These are phyloP conservation scores for Trypethelium eluteriae DNA, from an alignment of 495 filamentous ascomycete genomes.

Conservation along the genomic window DNA sequence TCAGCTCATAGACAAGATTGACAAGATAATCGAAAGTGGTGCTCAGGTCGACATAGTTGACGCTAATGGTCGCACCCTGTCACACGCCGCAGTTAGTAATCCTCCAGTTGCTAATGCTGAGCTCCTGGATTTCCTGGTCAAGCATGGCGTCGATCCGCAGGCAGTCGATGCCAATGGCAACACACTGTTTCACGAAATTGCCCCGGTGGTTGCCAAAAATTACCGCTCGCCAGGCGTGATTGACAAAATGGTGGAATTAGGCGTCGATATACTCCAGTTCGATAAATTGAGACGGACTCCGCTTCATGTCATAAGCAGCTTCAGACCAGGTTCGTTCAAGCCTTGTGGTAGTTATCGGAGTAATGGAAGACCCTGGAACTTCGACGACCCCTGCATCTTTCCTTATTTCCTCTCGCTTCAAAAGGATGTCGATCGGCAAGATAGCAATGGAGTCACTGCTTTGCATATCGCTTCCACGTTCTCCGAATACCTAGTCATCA, in stretches of 20 bases:
- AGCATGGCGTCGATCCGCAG: not conserved
- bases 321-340: not conserved
- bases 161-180: not conserved
- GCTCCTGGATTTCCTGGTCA: not conserved
- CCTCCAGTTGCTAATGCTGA: not conserved
- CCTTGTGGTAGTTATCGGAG: not conserved
- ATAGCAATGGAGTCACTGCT: constrained; percentile 17
- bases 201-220: not conserved
- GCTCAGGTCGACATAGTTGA: not conserved
- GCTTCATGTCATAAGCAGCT: not conserved
- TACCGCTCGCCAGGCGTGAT: not conserved
- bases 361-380: not conserved
- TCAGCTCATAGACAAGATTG: not conserved
- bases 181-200: not conserved
- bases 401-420: not conserved
- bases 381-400: not conserved
- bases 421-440: constrained; percentile 10
- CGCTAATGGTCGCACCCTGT: not conserved
- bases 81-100: not conserved
- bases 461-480: constrained; percentile 17
- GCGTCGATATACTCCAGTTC: not conserved
- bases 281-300: not conserved
- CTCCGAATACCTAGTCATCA: constrained; percentile 7
- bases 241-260: not conserved
- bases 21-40: not conserved